Base-by-base conservation (phyloP, 805 yeast species). In the Wickerhamomyces pijperi region DNA sequence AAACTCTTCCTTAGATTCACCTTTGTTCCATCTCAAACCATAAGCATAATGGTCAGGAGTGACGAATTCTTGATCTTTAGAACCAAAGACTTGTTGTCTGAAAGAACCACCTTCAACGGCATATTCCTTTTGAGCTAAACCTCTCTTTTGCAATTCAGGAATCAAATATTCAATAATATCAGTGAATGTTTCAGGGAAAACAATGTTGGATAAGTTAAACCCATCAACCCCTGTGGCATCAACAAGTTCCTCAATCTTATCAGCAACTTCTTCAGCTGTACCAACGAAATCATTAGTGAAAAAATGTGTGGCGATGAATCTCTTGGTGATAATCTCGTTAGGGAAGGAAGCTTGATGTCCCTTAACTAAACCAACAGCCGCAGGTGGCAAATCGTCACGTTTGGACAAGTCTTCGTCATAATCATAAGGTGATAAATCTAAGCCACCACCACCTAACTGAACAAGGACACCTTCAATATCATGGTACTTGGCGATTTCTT, bases 361-460 rank as follows among this genome's bases (percentile, higher is more conserved):
- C 6, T 47, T 46, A 15, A 60, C 59, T 4, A 60, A 55, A 7
- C 53, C 46, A 20, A 59, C 46, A 32, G 61, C 62, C 34, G 56
- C 58, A 19, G 56, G 61, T 5, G 17, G 19, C 15, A 17, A 15
- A 40, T 56, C 51, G 11, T 46, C 54, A 44, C 51, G 63, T 29
- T 54, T 47, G 29, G 61, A 56, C 32, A 67, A 53, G 37, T 67
- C 70, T 35, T 63, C 58, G 13, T 64, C 68, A 70, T 70, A 29
- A 58, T 65, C 68, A 63, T 61, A 34, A 63, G 67, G 32, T 58
- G 58, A 46, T 54, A 67, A 23, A 60, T 55, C 72, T 31, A 63
- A 51, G 6, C 71, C 72, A 8, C 65, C 62, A 64, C 71, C 66
- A 16, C 72, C 73, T 12, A 68, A 51, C 42, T 67, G 68, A 2